Base-by-base conservation (phyloP, 306 rosid genomes). In the Mucuna pruriens region DNA sequence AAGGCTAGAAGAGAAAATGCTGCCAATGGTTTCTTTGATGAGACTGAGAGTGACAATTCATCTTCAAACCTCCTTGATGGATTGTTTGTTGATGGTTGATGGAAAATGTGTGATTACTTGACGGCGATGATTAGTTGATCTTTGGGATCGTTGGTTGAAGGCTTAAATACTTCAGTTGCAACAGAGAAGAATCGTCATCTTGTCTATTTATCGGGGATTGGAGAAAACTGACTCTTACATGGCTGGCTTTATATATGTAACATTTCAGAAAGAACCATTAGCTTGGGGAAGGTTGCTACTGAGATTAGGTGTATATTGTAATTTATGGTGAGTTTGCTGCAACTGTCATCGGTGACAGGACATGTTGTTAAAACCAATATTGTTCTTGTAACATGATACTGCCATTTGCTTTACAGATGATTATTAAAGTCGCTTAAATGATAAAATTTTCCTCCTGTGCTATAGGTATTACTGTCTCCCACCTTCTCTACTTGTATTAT, bases 1-100 rank as follows among this genome's bases (percentile, higher is more conserved):
- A 90, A 85, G 73, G 87, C 85, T 72, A 88, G 93, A 86, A 90
- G 87, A 83, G 91, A 93, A 76, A 76, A 78, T 77, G 89, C 89
- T 65, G 83, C 90, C 64, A 85, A 89, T 73, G 92, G 91, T 69
- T 90, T 95, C 93, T 95, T 95, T 85, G 97, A 90, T 36, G 97
- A 85, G 76, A 74, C 62, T 12, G 90, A 33, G 71, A 79, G 74
- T 48, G 79, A 75, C n/a, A 87, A 77, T 84, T 77, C 98, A 77
- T 83, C 97, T 75, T 86, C 97, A 66, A 93, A 89, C 89, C 96
- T 95, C 87, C 88, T 93, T 5, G 93, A 90, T 73, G 75, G 90
- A 44, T 86, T 95, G 85, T 95, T 93, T 83, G 86, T 78, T 62
- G 92, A 86, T 75, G 94, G 80, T 51, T 89, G 80, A 89, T 72